A percentile compares a stretch with the other conserved stretches of the same genome.
phyloP scores from a whole-genome alignment of 306 rosid genomes.

The Vigna angularis region DNA sequence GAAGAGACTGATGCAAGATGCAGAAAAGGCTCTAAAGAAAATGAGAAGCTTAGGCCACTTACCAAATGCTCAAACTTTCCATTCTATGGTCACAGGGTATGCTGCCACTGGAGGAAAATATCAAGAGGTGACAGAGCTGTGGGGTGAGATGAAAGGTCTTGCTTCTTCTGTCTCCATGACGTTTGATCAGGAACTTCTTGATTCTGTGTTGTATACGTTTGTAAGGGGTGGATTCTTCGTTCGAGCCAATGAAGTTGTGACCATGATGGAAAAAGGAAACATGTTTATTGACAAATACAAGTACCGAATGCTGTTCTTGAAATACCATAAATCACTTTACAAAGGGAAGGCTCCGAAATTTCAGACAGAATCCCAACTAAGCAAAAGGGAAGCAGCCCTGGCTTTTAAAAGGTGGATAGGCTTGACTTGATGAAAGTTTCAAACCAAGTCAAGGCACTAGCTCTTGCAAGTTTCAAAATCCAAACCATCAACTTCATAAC shows the following conservation, averaged over 20 bases:
- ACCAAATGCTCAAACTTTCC: slow-evolving; percentile 88
- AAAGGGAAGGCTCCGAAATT: slow-evolving; percentile 86
- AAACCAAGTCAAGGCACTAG: background rate
- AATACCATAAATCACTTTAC: slow-evolving; percentile 86
- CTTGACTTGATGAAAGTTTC: slow-evolving; percentile 54
- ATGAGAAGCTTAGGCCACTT: slow-evolving; percentile 85
- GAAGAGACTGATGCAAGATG: slow-evolving; percentile 90
- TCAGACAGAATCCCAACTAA: slow-evolving; percentile 77
- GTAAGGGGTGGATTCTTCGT: slow-evolving; percentile 84
- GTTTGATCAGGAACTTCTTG: slow-evolving; percentile 94
- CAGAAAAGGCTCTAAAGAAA: slow-evolving; percentile 79
- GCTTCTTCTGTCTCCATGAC: slow-evolving; percentile 75
- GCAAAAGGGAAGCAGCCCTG: slow-evolving; percentile 77
- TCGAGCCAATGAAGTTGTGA: slow-evolving; percentile 87
- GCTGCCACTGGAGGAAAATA: slow-evolving; percentile 91
- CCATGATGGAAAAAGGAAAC: slow-evolving; percentile 79
- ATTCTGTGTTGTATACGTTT: slow-evolving; percentile 85
- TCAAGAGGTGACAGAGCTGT: slow-evolving; percentile 78
- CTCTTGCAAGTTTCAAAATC: slow-evolving; percentile 42
- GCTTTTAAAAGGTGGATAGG: slow-evolving; percentile 88
- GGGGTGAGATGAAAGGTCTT: slow-evolving; percentile 90
- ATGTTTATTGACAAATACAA: slow-evolving; percentile 90
- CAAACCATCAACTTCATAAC: slow-evolving; percentile 8
- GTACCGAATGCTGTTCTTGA: slow-evolving; percentile 79
- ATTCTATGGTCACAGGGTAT: slow-evolving; percentile 89